Evolutionary conservation across 306 rosid genomes (phyloP).

Genomic region (Rosa persica): DNA sequence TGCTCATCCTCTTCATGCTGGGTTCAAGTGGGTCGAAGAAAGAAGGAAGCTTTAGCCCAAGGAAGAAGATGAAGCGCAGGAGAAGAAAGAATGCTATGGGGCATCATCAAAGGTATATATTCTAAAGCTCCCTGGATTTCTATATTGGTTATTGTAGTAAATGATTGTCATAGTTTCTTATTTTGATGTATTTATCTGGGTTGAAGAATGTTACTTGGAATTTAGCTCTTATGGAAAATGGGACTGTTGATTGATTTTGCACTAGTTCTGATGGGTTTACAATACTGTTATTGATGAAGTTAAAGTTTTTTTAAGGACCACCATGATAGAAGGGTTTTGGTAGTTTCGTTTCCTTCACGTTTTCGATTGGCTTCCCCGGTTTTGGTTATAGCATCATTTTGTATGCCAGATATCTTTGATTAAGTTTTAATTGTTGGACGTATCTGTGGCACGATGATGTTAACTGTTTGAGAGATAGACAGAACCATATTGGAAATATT

Average conservation of each 20-base stretch:
- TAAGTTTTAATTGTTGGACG: not conserved
- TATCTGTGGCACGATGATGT: not conserved
- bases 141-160: not conserved
- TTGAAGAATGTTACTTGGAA: not conserved
- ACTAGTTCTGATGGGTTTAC: not conserved
- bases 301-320: not conserved
- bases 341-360: not conserved
- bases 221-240: not conserved
- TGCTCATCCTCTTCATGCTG: not conserved
- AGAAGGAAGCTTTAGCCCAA: constrained; percentile 7
- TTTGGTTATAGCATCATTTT: not conserved
- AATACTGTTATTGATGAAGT: not conserved
- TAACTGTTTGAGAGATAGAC: not conserved
- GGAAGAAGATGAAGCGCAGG: constrained; percentile 27
- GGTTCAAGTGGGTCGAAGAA: constrained; percentile 6
- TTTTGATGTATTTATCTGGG: not conserved
- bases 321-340: not conserved
- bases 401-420: not conserved
- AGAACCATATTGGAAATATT: not conserved
- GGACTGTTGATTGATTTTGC: not conserved
- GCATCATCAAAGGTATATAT: not conserved
- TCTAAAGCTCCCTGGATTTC: not conserved
- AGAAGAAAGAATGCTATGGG: constrained; percentile 10
- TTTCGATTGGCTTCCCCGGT: not conserved
- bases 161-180: not conserved